Conservation (phyloP, 352 stramenopile species). For the Hyaloperonospora brassicae region DNA sequence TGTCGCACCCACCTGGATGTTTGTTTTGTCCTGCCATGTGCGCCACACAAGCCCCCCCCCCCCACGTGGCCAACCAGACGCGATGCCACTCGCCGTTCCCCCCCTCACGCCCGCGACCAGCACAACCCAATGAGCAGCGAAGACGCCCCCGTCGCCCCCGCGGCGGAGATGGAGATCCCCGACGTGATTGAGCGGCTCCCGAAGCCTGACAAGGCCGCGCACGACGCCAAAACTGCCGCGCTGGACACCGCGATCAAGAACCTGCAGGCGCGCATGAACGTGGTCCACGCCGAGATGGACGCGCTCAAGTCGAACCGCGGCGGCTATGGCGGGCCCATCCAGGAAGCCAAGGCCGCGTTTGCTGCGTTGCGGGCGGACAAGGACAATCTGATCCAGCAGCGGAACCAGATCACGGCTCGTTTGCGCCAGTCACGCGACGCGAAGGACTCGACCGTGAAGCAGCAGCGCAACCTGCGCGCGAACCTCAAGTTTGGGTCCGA, state of each 20-base stretch:
- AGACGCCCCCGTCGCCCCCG: conserved; percentile 6
- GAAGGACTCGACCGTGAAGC: conserved; percentile 69
- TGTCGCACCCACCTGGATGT: too few relatives aligned
- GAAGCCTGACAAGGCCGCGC: conserved; percentile 85
- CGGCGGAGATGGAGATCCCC: conserved; percentile 47
- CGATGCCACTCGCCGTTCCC: too few relatives aligned
- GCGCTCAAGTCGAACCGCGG: conserved; percentile 69
- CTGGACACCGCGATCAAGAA: conserved; percentile 89
- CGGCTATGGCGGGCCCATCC: conserved; percentile 82
- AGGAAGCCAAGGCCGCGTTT: conserved; percentile 81
- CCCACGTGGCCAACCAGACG: too few relatives aligned
- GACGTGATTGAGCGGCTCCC: conserved; percentile 74
- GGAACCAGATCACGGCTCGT: conserved; percentile 73
- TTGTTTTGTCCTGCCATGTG: too few relatives aligned
- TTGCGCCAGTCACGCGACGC: conserved; percentile 77
- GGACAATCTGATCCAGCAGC: conserved; percentile 81
- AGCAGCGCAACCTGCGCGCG: conserved; percentile 46
- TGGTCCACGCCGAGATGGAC: conserved; percentile 70
- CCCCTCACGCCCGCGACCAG: too few relatives aligned
- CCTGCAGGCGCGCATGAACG: conserved; percentile 79
- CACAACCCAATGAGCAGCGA: conserved; percentile 19
- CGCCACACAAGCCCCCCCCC: too few relatives aligned
- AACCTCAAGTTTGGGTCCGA: conserved; percentile 84
- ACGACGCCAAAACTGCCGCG: conserved; percentile 79
- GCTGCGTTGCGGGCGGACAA: conserved; percentile 76